Evolutionary conservation across 345 rosid species (phyloP).

Genomic region (Lenwebbia sp.): DNA sequence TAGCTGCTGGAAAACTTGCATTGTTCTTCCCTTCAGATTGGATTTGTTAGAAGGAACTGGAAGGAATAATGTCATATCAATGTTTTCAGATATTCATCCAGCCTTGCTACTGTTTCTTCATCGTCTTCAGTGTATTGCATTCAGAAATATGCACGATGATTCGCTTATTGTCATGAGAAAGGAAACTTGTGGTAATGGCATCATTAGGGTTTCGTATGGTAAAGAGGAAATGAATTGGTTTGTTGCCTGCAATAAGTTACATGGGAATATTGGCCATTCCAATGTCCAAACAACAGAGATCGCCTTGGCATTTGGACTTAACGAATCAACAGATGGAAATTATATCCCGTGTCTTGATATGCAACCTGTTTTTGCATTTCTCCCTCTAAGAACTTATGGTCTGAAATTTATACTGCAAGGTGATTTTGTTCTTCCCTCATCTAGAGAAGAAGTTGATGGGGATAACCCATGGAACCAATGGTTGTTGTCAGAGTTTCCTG

Average conservation of each 20-base stretch:
- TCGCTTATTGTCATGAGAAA: conserved; percentile 65
- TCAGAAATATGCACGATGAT: conserved; percentile 54
- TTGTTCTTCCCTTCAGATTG: conserved; percentile 75
- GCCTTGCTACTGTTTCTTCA: conserved; percentile 88
- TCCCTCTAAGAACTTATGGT: conserved; percentile 91
- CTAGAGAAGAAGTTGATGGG: conserved; percentile 94
- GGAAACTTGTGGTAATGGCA: conserved; percentile 54
- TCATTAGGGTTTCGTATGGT: conserved; percentile 72
- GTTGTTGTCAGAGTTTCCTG: conserved; percentile 70
- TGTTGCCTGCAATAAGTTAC: conserved; percentile 65
- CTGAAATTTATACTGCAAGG: conserved; percentile 92
- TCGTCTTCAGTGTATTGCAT: conserved; percentile 63
- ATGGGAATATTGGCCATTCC: conserved; percentile 36
- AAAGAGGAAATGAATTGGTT: conserved; percentile 76
- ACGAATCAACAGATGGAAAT: conserved; percentile 43
- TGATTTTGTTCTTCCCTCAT: conserved; percentile 94
- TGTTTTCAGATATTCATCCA: conserved; percentile 93
- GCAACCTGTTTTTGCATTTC: conserved; percentile 92
- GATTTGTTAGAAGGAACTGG: conserved; percentile 44
- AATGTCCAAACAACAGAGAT: conserved; percentile 69
- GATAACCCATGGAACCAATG: conserved; percentile 95
- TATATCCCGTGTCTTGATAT: conserved; percentile 49
- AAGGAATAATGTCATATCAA: conserved; percentile 29
- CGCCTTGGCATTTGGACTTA: conserved; percentile 71
- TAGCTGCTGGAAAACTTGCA: conserved; percentile 74